Evolutionary conservation across 2,329 filamentous ascomycete species (phyloP).

Genomic region (Pseudogymnoascus sp.): DNA sequence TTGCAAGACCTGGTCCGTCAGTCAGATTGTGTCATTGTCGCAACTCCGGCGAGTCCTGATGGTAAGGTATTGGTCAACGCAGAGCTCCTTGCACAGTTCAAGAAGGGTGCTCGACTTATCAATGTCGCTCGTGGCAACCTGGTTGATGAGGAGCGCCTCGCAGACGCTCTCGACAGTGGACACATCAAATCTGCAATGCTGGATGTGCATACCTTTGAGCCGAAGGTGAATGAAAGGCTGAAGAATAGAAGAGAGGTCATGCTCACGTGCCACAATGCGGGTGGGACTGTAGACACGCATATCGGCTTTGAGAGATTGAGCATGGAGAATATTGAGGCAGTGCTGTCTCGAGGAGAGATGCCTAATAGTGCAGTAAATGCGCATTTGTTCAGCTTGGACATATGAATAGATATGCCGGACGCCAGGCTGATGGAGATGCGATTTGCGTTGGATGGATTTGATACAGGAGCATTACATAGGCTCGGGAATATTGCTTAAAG

Average conservation of each 20-base stretch:
- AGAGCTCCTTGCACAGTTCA: slow-evolving; percentile 43
- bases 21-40: slow-evolving; percentile 55
- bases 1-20: slow-evolving; percentile 45
- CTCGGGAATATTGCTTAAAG: background rate
- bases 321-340: slow-evolving; percentile 59
- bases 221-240: slow-evolving; percentile 29
- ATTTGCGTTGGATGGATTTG: background rate
- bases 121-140: slow-evolving; percentile 59
- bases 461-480: background rate
- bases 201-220: slow-evolving; percentile 58
- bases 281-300: slow-evolving; percentile 55
- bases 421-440: background rate
- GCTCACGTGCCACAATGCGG: slow-evolving; percentile 61
- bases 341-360: slow-evolving; percentile 40
- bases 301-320: slow-evolving; percentile 58
- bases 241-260: slow-evolving; percentile 33
- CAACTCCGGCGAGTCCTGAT: slow-evolving; percentile 45
- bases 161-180: slow-evolving; percentile 47
- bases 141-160: slow-evolving; percentile 57
- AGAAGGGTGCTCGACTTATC: slow-evolving; percentile 50
- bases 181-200: slow-evolving; percentile 47
- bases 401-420: background rate
- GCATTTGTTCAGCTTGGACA: slow-evolving; percentile 27
- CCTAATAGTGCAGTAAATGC: slow-evolving; percentile 57
- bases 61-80: slow-evolving; percentile 42